Base-by-base conservation (phyloP, 2,329 filamentous ascomycete species). In the Eutypella sp. region DNA sequence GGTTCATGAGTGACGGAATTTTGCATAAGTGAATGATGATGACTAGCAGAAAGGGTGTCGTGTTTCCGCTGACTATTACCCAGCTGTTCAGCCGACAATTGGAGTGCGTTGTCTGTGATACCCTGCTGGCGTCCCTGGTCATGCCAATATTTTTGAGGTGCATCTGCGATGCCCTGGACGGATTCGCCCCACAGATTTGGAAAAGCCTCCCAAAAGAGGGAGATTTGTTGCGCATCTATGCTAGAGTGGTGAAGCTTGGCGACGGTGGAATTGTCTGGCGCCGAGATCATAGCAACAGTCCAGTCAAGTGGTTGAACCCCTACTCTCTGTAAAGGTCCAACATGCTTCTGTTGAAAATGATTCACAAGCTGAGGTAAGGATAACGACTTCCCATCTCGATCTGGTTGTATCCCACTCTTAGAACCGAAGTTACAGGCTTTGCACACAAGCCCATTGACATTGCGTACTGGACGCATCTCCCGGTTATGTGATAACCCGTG, bases 341-440 rank as follows among this genome's bases (percentile, higher is more conserved):
- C 44, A 50, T 76, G 74, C 18, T 59, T 60, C 40, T 57, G 57
- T 33, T 81, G 75, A 46, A 82, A 81, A 52, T 83, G 76, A 46
- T 74, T 77, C 49, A 78, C 75, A 46, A 87, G 74, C 43, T 77
- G 74, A 23, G 80, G 73, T 15, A 86, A 66, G n/a, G 76, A 78
- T 48, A 76, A 76, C 9, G 71, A 63, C 41, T 64, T 69, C 40
- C 63, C 64, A 34, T 68, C 67, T 45, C 64, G 52, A 29, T 59
- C 49, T 31, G 54, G 43, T 6, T 52, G 45, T 5, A 47, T 38
- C 20, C 60, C 61, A 27, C 57, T 54, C 22, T 51, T 60, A n/a
- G 64, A 66, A 49, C 52, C 59, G 45, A 64, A 59, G 54, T 60
- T 69, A 55, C 81, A 85, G 16, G 71, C 67, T 58, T 74, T 79